Conservation (phyloP, 768 basidiomycete genomes). For the Infundibulicybe gibba region DNA sequence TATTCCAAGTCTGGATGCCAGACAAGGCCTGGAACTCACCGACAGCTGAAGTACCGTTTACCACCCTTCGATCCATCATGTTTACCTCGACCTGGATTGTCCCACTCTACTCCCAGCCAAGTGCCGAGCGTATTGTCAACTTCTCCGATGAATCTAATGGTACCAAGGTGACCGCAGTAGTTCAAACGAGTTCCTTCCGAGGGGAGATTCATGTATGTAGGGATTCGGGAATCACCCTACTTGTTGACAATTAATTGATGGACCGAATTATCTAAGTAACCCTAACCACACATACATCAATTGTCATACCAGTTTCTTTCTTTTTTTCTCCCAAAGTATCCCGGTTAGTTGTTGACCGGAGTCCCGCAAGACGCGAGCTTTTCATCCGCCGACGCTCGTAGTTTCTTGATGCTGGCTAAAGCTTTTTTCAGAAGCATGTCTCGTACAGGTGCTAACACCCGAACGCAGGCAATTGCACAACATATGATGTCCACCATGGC, state of each 20-base stretch:
- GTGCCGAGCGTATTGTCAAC: conserved; percentile 60
- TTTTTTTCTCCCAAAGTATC: too few relatives aligned
- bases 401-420: conserved; percentile 25
- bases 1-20: conserved; percentile 9
- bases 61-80: conserved; percentile 84
- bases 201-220: conserved; percentile 21
- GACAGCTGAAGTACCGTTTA: conserved; percentile 73
- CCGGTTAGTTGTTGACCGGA: conserved; percentile 9
- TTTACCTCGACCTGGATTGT: conserved; percentile 79
- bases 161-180: conserved; percentile 55
- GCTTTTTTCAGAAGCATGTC: conserved; percentile 38
- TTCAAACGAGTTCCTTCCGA: conserved; percentile 52
- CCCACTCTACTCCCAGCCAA: conserved; percentile 99
- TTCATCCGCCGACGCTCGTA: not conserved
- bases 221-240: too few relatives aligned
- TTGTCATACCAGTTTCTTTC: too few relatives aligned
- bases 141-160: conserved; percentile 63
- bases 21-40: conserved; percentile 41
- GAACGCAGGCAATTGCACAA: conserved; percentile 41
- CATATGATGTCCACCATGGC: conserved; percentile 43
- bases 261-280: conserved; percentile 13
- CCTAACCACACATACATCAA: conserved; percentile 28
- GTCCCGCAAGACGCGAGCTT: not conserved
- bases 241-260: too few relatives aligned
- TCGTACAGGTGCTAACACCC: conserved; percentile 31